Evolutionary conservation across 495 filamentous ascomycete genomes (phyloP), one percentile per base, ranked within the genome.

Genomic region (Xylaria castorea): DNA sequence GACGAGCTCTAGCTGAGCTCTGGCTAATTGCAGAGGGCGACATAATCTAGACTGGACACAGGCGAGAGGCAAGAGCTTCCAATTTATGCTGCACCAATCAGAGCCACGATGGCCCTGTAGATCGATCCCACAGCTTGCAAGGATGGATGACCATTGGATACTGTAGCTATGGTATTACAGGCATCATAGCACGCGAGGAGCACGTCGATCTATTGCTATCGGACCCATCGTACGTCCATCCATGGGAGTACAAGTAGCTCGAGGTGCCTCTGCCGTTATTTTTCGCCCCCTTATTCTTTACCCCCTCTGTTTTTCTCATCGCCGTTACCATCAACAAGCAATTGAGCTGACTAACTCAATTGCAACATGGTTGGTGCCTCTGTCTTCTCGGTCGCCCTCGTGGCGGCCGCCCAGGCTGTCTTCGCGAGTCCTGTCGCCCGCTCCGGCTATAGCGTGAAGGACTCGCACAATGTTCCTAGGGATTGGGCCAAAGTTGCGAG

Each of bases 381-480:
- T 62, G 68, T 78, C 46, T 64, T 81, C 60, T 75, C 78, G 62
- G 70, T 74, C 40, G 69, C 77, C 27, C 64, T 80, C 42, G 46
- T 73, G 9, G 71, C 66, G 55, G 77, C 74, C 44, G 75, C 73
- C 30, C 80, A 80, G 46, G 74, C 62, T 38, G 75, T 75, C 58
- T 51, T 81, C 40, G 80, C 76, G 27, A 77, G 46, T 61, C 81
- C 80, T 18, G 73, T 83, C 50, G 75, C 80, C 16, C 79, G 81
- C 27, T 79, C 79, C n/a, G 63, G 76, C 16, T 89, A 89, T 74
- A 80, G 77, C 18, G 81, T 89, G 60, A 90, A 89, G 76, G 88
- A 89, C 46, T 75, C 80, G 34, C 86, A 89, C 70, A 68, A 75
- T 68, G 83, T 85, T 11, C 87, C 88, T 25, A 75, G 75, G 36